These are phyloP conservation scores for Blastobotrys persicus DNA, from an alignment of 1,139 yeast genomes.

Conservation along the genomic window DNA sequence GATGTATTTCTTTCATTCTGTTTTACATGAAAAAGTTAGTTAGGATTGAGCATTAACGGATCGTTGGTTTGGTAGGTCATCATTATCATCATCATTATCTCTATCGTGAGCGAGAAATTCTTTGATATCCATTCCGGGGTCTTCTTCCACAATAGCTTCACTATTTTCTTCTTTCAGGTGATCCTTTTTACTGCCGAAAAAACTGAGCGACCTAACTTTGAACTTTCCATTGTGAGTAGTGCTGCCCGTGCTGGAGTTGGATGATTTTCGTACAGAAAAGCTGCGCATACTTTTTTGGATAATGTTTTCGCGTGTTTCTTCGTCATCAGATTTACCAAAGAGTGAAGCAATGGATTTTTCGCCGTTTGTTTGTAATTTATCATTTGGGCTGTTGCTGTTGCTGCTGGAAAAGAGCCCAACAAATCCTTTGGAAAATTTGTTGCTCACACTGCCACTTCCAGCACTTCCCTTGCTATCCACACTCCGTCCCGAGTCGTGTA, in stretches of 20 bases:
- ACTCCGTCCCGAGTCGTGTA: slow-evolving; percentile 15
- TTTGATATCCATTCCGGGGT: slow-evolving; percentile 5
- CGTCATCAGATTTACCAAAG: slow-evolving; percentile 26
- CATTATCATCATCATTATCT: slow-evolving; percentile 8
- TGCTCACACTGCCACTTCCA: slow-evolving; percentile 13
- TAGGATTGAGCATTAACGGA: background rate
- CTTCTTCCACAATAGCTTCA: slow-evolving; percentile 22
- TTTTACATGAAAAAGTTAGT: background rate
- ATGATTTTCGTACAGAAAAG: slow-evolving; percentile 22
- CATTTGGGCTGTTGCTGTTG: slow-evolving; percentile 14
- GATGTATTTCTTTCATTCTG: background rate
- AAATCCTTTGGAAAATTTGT: slow-evolving; percentile 29
- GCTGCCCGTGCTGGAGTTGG: slow-evolving; percentile 11
- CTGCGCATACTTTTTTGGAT: slow-evolving; percentile 35
- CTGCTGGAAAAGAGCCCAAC: slow-evolving; percentile 27
- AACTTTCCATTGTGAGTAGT: slow-evolving; percentile 16
- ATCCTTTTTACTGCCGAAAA: slow-evolving; percentile 32
- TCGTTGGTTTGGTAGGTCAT: slow-evolving; percentile 1
- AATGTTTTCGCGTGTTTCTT: slow-evolving; percentile 24
- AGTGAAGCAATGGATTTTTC: slow-evolving; percentile 29
- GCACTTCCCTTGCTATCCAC: slow-evolving; percentile 21
- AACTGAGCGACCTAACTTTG: slow-evolving; percentile 30
- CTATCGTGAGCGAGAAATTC: slow-evolving; percentile 7
- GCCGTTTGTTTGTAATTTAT: slow-evolving; percentile 6
- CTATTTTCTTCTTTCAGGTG: slow-evolving; percentile 15